Base-by-base conservation (phyloP, 1,284 basidiomycete genomes). In the Agaricales sp. region DNA sequence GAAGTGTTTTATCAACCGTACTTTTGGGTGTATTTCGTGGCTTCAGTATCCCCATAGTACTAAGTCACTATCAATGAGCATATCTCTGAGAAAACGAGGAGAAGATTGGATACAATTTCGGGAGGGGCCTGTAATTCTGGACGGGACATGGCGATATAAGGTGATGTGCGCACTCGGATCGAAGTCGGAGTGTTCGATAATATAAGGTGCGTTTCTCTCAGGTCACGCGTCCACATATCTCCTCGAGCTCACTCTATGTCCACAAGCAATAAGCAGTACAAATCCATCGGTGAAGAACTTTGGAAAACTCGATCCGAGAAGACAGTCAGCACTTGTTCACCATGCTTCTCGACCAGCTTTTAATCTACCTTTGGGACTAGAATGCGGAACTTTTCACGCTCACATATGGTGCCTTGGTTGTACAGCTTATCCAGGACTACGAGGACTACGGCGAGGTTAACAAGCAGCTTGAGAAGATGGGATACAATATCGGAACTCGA, bases 401-500 rank as follows among this genome's bases (percentile, higher is more conserved):
- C 53, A 99, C 95, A 20, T 99, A 99, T 59, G 96, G 96, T 47
- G 92, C 94, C 14, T 78, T 99, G 45, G 96, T 99, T 46, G 92
- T 98, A 30, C 96, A 99, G 70, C 80, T 99, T 53, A 92, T 99
- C 58, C 95, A 98, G 64, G 96, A 99, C 67, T 99, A 98, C 61
- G 95, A 99, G 63, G 94, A 99, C 70, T 99, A 97, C 59, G 74
- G 74, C 13, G 91, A 95, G 64, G 86, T 89, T 54, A 89, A 89
- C 64, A 86, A 83, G 59, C 85, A 89, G 59, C 77, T 89, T 2
- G 86, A 89, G 56, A 82, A 82, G 62, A 98, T 97, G 95, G 96
- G 96, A 2, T 97, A 97, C 68, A 97, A 95, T 65, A 99, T 99
- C 55, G 96, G 96, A 25, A 95, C 87, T 22, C 75, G 96, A 39